Percentiles rank a stretch among this genome's conserved stretches.
Conservation (phyloP, 73 alveolate genomes). For the Halteria grandinella region DNA sequence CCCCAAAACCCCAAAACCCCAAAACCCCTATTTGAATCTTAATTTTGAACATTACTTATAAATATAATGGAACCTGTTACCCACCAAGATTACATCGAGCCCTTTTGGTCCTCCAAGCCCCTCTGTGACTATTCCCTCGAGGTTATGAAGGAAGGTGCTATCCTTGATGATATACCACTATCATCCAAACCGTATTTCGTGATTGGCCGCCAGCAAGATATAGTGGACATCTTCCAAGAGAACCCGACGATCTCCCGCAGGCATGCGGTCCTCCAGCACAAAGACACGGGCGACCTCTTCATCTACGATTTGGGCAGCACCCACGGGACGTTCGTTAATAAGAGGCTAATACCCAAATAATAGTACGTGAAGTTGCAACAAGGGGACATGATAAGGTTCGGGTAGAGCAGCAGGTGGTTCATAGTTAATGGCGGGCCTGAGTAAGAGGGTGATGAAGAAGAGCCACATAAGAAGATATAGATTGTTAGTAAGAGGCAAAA, state of each 20-base stretch:
- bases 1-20: too few species aligned
- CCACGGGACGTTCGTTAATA: constrained; percentile 81
- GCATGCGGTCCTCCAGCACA: constrained; percentile 78
- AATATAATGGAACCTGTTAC: background rate
- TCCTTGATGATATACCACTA: constrained; percentile 40
- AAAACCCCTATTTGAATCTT: too few species aligned
- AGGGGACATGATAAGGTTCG: constrained; percentile 71
- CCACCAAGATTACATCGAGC: constrained; percentile 33
- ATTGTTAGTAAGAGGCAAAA: constrained; percentile 16
- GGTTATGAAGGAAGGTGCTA: constrained; percentile 64
- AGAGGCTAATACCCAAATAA: constrained; percentile 56
- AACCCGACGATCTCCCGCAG: constrained; percentile 76
- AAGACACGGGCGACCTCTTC: constrained; percentile 77
- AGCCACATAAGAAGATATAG: constrained; percentile 2
- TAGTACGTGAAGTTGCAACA: constrained; percentile 67
- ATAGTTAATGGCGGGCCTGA: constrained; percentile 56
- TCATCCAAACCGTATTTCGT: constrained; percentile 48
- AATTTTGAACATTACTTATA: too few species aligned
- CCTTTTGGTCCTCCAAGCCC: constrained; percentile 61
- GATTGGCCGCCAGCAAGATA: constrained; percentile 51
- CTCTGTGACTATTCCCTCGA: constrained; percentile 33
- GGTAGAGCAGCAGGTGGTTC: constrained; percentile 53
- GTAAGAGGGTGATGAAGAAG: background rate
- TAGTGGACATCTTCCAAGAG: constrained; percentile 68
- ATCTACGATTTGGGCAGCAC: constrained; percentile 79